Base-by-base conservation (phyloP, 1,284 basidiomycete genomes). In the Cutaneotrichosporon curvatum region DNA sequence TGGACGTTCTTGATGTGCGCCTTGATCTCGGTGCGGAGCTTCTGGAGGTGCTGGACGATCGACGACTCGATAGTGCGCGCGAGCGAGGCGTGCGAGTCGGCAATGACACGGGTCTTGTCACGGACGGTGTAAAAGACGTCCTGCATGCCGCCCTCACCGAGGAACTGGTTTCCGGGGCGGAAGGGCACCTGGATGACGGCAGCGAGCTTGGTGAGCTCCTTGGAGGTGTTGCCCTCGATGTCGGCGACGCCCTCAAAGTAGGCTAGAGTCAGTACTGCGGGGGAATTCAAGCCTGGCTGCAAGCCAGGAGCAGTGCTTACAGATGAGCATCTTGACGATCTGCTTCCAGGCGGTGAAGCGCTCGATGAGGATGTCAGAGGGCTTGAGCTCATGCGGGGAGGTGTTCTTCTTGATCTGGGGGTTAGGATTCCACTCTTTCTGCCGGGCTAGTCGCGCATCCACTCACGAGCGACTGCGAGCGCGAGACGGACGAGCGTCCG, bases 121-220 rank as follows among this genome's bases (percentile, higher is more conserved):
- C 88, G 81, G 58, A 98, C 85, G 53, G 79, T 81, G 73, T 92
- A 97, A 73, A 87, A 97, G 34, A 96, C 82, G 65, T 97, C 94
- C 83, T 86, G 84, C 43, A 95, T 74, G 38, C 90, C 90, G 18
- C 87, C 87, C 68, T 95, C 89, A 31, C 91, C 91, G 11, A 95
- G 76, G 68, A 95, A 95, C 74, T 95, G 90, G 71, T 95, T 95
- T 21, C 91, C 92, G 31, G 90, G 82, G 42, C 85, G 78, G 77
- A 97, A 97, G 2, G 95, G 95, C 2, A 97, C 94, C 72, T 98
- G 94, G 59, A 98, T 94, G 54, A 97, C 90, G 10, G 85, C 89
- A n/a, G 86, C 88, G 43, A 98, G 82, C 73, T 95, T 95, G 40
- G 86, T 88, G 68, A 97, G 80, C 73, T 97, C 94, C 61, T 84